These are phyloP conservation scores for Dissoconium aciculare DNA, from an alignment of 2,329 filamentous ascomycete genomes.

Conservation along the genomic window DNA sequence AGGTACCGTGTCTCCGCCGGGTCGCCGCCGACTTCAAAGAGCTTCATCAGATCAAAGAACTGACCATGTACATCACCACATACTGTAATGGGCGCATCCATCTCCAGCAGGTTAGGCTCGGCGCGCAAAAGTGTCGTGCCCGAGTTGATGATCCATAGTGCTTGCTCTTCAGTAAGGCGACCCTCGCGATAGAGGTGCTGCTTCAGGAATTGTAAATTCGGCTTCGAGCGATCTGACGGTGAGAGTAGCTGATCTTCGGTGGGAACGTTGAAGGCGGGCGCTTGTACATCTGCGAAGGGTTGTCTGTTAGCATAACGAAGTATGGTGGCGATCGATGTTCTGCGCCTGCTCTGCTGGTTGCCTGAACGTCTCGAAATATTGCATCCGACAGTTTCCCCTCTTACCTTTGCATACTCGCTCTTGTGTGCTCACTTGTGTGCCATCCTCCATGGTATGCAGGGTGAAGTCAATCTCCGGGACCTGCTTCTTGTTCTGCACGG, in stretches of 20 bases:
- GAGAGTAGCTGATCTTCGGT: constrained; percentile 92
- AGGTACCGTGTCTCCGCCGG: constrained; percentile 92
- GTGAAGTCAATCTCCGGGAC: constrained; percentile 97
- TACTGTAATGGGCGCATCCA: constrained; percentile 98
- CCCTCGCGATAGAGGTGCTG: constrained; percentile 98
- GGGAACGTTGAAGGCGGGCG: constrained; percentile 82
- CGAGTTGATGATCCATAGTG: constrained; percentile 80
- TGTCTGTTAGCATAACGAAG: no score
- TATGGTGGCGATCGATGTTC: no score
- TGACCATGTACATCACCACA: constrained; percentile 97
- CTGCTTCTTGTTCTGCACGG: constrained; percentile 87
- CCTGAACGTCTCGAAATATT: no score
- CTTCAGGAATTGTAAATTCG: constrained; percentile 86
- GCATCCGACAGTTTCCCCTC: no score
- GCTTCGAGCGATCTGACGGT: constrained; percentile 70
- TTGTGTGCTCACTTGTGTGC: constrained; percentile 80
- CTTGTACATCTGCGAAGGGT: constrained; percentile 73
- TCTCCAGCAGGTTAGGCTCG: constrained; percentile 93
- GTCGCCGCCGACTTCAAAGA: constrained; percentile 96
- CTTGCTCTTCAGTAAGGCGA: constrained; percentile 91
- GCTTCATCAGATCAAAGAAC: constrained; percentile 98
- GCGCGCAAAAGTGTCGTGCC: constrained; percentile 75
- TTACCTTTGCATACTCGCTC: constrained; percentile 97
- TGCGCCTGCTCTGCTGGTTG: no score
- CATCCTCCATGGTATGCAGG: constrained; percentile 96